phyloP scores from a whole-genome alignment of 2,329 filamentous ascomycete species.

The Sarocladium kiliense region DNA sequence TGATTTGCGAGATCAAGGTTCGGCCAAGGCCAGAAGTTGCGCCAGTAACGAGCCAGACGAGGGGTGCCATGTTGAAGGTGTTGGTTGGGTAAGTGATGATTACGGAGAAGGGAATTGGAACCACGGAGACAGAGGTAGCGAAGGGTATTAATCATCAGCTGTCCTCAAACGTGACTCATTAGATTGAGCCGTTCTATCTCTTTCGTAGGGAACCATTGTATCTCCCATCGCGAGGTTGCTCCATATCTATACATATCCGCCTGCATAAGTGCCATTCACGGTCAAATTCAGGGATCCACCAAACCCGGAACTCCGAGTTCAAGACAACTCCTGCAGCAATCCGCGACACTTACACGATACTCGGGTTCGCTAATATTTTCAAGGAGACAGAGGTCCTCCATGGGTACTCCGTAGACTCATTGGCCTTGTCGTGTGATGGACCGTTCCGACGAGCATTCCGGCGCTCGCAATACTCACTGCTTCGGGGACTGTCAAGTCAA shows the following conservation, averaged over 20 bases:
- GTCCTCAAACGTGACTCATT: neutral
- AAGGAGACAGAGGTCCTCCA: no score
- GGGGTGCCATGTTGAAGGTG: constrained; percentile 18
- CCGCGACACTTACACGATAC: no score
- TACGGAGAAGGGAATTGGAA: neutral
- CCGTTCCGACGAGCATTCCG: no score
- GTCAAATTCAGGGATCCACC: neutral
- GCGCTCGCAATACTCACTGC: no score
- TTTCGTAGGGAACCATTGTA: neutral
- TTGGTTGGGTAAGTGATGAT: neutral
- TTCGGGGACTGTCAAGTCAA: no score
- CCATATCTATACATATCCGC: neutral
- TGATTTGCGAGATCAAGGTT: constrained; percentile 18
- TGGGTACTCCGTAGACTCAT: no score
- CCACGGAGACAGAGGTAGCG: neutral
- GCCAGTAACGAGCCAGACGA: constrained; percentile 29
- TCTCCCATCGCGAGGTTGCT: neutral
- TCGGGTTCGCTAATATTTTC: no score
- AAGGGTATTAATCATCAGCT: neutral
- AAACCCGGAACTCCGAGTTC: neutral
- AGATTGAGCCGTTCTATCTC: neutral
- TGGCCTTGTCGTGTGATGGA: no score
- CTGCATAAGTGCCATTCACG: neutral
- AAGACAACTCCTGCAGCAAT: no score
- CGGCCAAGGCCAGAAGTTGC: constrained; percentile 27